Conservation (phyloP, 2,329 filamentous ascomycete genomes). For the Rhytidhysteron rufulum region DNA sequence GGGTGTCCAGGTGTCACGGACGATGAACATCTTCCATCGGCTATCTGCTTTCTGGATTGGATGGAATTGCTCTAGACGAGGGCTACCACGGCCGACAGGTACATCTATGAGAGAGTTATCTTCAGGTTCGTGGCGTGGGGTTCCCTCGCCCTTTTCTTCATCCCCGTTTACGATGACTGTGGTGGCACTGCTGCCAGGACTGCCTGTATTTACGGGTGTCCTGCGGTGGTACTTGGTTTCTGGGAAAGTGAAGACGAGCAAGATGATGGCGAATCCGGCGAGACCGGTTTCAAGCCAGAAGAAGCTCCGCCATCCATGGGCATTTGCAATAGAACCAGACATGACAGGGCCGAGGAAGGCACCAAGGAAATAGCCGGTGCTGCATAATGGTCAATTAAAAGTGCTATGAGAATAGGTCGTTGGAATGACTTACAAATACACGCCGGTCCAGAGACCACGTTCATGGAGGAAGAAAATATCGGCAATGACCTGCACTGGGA, state of each 20-base stretch:
- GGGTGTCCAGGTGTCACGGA: slow-evolving; percentile 57
- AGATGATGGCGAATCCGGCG: slow-evolving; percentile 46
- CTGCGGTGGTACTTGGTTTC: slow-evolving; percentile 58
- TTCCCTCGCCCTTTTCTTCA: slow-evolving; percentile 16
- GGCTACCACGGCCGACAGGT: slow-evolving; percentile 53
- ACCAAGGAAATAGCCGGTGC: not conserved
- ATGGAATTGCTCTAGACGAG: slow-evolving; percentile 54
- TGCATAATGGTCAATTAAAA: slow-evolving; percentile 8
- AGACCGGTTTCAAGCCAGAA: slow-evolving; percentile 64
- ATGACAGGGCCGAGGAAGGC: slow-evolving; percentile 57
- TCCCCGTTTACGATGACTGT: slow-evolving; percentile 9
- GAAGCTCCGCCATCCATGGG: slow-evolving; percentile 58
- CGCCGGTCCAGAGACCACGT: slow-evolving; percentile 58
- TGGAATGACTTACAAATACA: slow-evolving; percentile 42
- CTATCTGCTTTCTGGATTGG: slow-evolving; percentile 49
- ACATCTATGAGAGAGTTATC: slow-evolving; percentile 41
- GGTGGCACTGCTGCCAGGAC: slow-evolving; percentile 5
- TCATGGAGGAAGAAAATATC: slow-evolving; percentile 65
- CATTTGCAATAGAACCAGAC: slow-evolving; percentile 57
- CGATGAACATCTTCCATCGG: slow-evolving; percentile 43
- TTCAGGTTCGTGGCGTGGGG: slow-evolving; percentile 22
- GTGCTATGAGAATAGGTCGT: not conserved
- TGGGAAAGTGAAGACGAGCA: slow-evolving; percentile 58
- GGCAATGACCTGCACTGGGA: slow-evolving; percentile 60
- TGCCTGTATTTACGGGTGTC: slow-evolving; percentile 21